Conservation (phyloP, 805 yeast genomes). For the Myxozyma monticola region DNA sequence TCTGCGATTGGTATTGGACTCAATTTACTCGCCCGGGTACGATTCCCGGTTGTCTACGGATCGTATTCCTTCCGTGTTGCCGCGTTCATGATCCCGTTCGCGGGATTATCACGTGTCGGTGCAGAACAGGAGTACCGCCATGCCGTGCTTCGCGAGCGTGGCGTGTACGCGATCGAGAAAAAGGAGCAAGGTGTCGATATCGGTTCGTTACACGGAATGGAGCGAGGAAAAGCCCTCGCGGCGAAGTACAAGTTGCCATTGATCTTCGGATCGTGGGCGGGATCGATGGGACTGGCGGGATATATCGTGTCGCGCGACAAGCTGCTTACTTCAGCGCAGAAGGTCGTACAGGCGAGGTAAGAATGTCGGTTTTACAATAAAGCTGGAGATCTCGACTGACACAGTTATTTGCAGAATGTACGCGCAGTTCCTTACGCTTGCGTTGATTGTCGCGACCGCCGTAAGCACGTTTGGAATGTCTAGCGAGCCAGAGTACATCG, state of each 20-base stretch:
- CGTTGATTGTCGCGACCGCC: slow-evolving; percentile 67
- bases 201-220: neutral
- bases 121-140: slow-evolving; percentile 16
- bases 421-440: slow-evolving; percentile 79
- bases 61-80: slow-evolving; percentile 15
- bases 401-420: slow-evolving; percentile 56
- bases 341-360: slow-evolving; percentile 68
- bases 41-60: slow-evolving; percentile 11
- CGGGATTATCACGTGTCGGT: slow-evolving; percentile 8
- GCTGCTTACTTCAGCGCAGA: slow-evolving; percentile 72
- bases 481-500: slow-evolving; percentile 33
- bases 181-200: slow-evolving; percentile 2
- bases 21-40: neutral
- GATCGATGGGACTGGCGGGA: slow-evolving; percentile 79
- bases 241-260: slow-evolving; percentile 9
- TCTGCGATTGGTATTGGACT: slow-evolving; percentile 10
- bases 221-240: neutral
- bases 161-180: slow-evolving; percentile 10
- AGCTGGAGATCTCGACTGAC: neutral
- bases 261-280: slow-evolving; percentile 75
- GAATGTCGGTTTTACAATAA: neutral
- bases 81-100: slow-evolving; percentile 9
- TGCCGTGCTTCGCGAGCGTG: slow-evolving; percentile 18
- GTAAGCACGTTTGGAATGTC: slow-evolving; percentile 34
- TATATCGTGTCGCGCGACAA: slow-evolving; percentile 67